Evolutionary conservation across 2,329 filamentous ascomycete genomes (phyloP).

Genomic region (Trichoderma harzianum): DNA sequence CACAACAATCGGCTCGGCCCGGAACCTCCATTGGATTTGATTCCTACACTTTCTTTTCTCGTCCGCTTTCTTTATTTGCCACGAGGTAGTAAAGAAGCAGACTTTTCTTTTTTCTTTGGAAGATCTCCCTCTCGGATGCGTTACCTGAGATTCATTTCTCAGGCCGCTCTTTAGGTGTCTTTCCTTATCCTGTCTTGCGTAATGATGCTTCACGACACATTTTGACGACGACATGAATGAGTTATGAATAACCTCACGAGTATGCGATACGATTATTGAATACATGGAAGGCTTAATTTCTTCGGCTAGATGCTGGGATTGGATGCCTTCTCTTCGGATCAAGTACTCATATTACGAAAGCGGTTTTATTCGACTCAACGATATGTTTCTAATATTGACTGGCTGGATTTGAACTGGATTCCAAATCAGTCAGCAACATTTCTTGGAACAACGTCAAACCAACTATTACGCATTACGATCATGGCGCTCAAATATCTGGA

Average conservation of each 20-base stretch:
- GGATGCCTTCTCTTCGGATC: conserved; percentile 28
- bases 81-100: conserved; percentile 33
- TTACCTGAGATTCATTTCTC: not conserved
- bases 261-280: conserved; percentile 32
- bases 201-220: conserved; percentile 44
- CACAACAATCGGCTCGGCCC: conserved; percentile 50
- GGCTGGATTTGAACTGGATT: conserved; percentile 30
- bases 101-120: conserved; percentile 16
- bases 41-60: conserved; percentile 31
- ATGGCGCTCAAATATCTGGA: conserved; percentile 36
- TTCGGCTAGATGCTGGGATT: conserved; percentile 34
- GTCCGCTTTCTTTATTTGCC: conserved; percentile 30
- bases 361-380: conserved; percentile 31
- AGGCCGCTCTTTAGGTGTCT: conserved; percentile 38
- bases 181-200: conserved; percentile 43
- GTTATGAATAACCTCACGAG: conserved; percentile 23
- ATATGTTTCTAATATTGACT: conserved; percentile 13
- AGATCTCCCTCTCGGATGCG: conserved; percentile 24
- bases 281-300: conserved; percentile 27
- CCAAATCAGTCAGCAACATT: conserved; percentile 18
- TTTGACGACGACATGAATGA: conserved; percentile 39
- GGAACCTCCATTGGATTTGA: conserved; percentile 44
- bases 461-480: conserved; percentile 34
- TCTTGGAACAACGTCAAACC: conserved; percentile 28
- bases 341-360: conserved; percentile 23